These are phyloP conservation scores for Bipolaris cookei DNA, from an alignment of 2,329 filamentous ascomycete genomes.

Conservation along the genomic window DNA sequence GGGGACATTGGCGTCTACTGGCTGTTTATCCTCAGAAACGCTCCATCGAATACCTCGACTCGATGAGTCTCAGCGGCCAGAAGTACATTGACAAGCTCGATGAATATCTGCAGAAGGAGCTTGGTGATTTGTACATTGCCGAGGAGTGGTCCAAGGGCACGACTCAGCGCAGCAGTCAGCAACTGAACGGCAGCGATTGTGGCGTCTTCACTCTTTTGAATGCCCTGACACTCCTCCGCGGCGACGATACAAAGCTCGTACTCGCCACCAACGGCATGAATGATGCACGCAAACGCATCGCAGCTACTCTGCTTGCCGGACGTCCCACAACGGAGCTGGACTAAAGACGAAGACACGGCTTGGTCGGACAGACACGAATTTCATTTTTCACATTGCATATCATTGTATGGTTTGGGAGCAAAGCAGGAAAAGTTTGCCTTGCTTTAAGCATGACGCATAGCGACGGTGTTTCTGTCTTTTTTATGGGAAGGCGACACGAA, in stretches of 20 bases:
- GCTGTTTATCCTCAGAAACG: constrained; percentile 67
- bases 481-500: constrained; percentile 15
- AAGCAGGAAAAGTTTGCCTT: neutral
- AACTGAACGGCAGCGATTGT: constrained; percentile 75
- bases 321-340: constrained; percentile 33
- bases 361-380: neutral
- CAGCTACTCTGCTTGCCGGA: constrained; percentile 68
- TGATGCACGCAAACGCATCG: constrained; percentile 66
- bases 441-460: constrained; percentile 14
- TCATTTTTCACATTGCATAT: constrained; percentile 7
- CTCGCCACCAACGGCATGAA: constrained; percentile 64
- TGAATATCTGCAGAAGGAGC: constrained; percentile 64
- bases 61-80: constrained; percentile 57
- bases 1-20: constrained; percentile 73
- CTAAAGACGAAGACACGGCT: constrained; percentile 12
- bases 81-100: constrained; percentile 37
- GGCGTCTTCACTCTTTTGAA: constrained; percentile 81
- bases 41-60: constrained; percentile 73
- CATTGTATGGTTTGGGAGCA: neutral
- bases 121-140: constrained; percentile 62
- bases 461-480: constrained; percentile 19
- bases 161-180: constrained; percentile 57
- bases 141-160: constrained; percentile 65
- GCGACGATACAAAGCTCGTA: constrained; percentile 45
- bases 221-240: constrained; percentile 63